Evolutionary conservation across 306 rosid species (phyloP), one percentile per base, ranked within the genome.

Genomic region (Cucumis cinereus): DNA sequence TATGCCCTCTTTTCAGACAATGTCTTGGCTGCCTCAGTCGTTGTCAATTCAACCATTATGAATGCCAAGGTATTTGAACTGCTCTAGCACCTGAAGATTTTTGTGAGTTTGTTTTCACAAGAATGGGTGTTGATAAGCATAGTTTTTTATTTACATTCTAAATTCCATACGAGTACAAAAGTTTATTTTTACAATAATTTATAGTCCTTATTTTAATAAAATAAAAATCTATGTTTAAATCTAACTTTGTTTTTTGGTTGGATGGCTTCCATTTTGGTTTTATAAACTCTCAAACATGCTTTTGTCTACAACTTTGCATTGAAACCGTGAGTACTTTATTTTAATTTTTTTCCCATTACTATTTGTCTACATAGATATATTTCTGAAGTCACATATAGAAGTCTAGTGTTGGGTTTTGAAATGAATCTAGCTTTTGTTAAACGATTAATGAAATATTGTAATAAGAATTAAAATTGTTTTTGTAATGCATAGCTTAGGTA

Each of bases 1-100:
- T 95, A 95, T 69, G 98, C 99, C 35, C 89, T 95, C 72, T 95
- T 95, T 86, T 95, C 98, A n/a, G 99, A 95, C 87, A 95, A 95
- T 75, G 99, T 95, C 80, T 86, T 95, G 96, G 99, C 98, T 81
- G 97, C 99, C 76, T 95, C 97, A 10, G 97, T 95, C 17, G 98
- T 95, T 57, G 97, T 95, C 84, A 95, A 92, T 86, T 92, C 98
- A 72, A 83, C 98, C 83, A 57, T 92, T 80, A 79, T 26, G 66
- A 92, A 92, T 81, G 97, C 97, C 64, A 90, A 95, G 98, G 99
- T 95, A 47, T 33, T 41, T 28, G 11, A 78, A 49, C 75, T 79
- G 79, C 52, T 72, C 22, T 60, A 58, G 77, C 41, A 52, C 76
- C 22, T 50, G 76, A 49, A 30, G 41, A 26, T 52, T 50, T 72